These are phyloP conservation scores for Aspergillus wentii DNA, from an alignment of 495 filamentous ascomycete genomes.

Conservation along the genomic window DNA sequence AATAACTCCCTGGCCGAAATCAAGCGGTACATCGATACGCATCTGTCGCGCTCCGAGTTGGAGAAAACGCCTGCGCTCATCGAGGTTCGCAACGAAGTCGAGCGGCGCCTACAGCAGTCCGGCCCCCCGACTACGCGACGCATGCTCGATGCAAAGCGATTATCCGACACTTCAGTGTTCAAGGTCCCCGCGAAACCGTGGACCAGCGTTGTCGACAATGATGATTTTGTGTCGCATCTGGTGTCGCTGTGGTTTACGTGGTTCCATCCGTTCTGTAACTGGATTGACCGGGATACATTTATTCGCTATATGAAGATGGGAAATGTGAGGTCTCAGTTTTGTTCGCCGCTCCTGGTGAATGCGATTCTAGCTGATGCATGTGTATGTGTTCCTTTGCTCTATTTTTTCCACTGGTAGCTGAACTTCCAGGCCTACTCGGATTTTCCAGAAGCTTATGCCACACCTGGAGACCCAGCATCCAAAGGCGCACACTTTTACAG, in stretches of 20 bases:
- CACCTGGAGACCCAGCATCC: constrained; percentile 9
- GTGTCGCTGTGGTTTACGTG: constrained; percentile 41
- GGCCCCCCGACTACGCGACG: constrained; percentile 13
- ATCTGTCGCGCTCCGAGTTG: constrained; percentile 17
- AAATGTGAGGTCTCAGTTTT: constrained; percentile 18
- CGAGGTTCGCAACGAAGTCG: constrained; percentile 13
- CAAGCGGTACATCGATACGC: constrained; percentile 22
- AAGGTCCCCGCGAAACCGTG: constrained; percentile 32
- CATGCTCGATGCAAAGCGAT: constrained; percentile 16
- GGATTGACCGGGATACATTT: constrained; percentile 35
- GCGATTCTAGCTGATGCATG: constrained; percentile 31
- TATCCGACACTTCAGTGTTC: constrained; percentile 18
- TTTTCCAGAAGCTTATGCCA: constrained; percentile 14
- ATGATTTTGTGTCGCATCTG: constrained; percentile 38
- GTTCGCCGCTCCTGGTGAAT: constrained; percentile 43
- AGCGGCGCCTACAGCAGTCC: constrained; percentile 9
- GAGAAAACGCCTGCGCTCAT: constrained; percentile 20
- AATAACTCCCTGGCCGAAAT: constrained; percentile 28
- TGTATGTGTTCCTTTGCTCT: constrained; percentile 12
- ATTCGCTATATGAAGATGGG: constrained; percentile 30
- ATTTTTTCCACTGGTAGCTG: not conserved
- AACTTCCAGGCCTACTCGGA: constrained; percentile 17
- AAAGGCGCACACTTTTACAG: constrained; percentile 20
- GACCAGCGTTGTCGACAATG: constrained; percentile 33
- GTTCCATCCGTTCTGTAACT: constrained; percentile 35